Percentiles rank a stretch among this genome's conserved stretches.
phyloP scores from a whole-genome alignment of 176 grass and related monocot genomes.

The Tuctoria greenei region DNA sequence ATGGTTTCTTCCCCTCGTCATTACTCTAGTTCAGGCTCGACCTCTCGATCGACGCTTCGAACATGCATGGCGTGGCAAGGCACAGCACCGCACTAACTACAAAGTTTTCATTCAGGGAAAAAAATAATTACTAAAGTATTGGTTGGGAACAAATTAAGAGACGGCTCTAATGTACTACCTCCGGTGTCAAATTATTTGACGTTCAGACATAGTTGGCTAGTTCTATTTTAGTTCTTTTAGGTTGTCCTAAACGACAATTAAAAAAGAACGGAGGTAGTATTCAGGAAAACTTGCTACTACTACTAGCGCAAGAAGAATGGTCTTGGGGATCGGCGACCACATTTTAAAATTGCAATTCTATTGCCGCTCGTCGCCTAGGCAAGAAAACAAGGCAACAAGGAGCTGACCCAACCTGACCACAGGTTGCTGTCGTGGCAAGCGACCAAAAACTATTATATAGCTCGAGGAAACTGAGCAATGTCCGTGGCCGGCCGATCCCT shows the following conservation, averaged over 20 bases:
- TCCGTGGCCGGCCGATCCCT: slow-evolving; percentile 32
- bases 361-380: slow-evolving; percentile 33
- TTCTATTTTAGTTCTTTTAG: too few species aligned
- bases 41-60: too few species aligned
- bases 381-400: slow-evolving; percentile 72
- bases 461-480: slow-evolving; percentile 18
- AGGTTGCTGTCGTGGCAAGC: slow-evolving; percentile 50
- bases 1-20: neutral
- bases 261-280: too few species aligned
- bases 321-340: slow-evolving; percentile 37
- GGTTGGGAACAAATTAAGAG: slow-evolving; percentile 3
- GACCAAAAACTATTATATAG: neutral
- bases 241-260: too few species aligned
- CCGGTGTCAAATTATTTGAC: too few species aligned
- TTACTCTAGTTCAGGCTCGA: slow-evolving; percentile 14
- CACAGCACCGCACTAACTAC: too few species aligned
- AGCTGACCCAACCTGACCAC: slow-evolving; percentile 36
- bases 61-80: neutral
- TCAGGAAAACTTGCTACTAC: slow-evolving; percentile 4
- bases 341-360: slow-evolving; percentile 19
- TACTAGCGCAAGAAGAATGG: neutral
- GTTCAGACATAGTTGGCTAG: too few species aligned
- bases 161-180: neutral
- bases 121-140: neutral
- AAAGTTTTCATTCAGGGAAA: too few species aligned